Evolutionary conservation across 2,329 filamentous ascomycete genomes (phyloP), one percentile per base, ranked within the genome.

Genomic region (Raffaelea ambrosiae): DNA sequence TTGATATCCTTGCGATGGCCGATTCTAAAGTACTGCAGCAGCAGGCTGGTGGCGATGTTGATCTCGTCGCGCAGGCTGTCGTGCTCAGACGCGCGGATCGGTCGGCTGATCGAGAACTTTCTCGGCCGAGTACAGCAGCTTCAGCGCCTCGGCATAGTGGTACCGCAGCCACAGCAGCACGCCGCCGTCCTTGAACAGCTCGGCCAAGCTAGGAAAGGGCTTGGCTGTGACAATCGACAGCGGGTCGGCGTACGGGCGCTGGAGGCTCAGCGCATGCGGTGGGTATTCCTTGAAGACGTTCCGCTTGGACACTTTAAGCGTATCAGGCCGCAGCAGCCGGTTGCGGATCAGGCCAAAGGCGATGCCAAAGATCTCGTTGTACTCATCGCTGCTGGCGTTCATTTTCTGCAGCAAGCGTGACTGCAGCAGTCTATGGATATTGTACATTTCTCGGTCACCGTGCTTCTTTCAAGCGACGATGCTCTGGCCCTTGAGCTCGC

Each of bases 171-270:
- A 52, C 16, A 52, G 31, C 22, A 54, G 36, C 19, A 52, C 52
- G 9, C 52, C 52, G 31, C 50, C 52, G 43, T 54, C 52, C 31
- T 52, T 52, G 44, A 54, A 54, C 3, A 54, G 52, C 35, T 51
- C 48, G 0, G 52, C 50, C 33, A 54, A 23, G 0, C 50, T 50
- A 2, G 43, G 23, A 18, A 52, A 54, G 13, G 52, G 52, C 44
- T 50, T 45, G 14, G 51, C 47, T 7, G 47, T 52, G n/a, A 51
- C 48, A 26, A 51, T 52, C 3, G 48, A 51, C 22, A 54, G 36
- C 3, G 50, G 52, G 23, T 54, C 47, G 3, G 50, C 47, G 20
- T 54, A 52, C 3, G 50, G 48, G 8, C 48, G 46, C 35, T 54
- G 52, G 13, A 54, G 43, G 9, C 52, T 54, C 19, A 54, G 47